Conservation (phyloP, 371 early-diverging fungal genomes). For the Syncephalastrum sp. region DNA sequence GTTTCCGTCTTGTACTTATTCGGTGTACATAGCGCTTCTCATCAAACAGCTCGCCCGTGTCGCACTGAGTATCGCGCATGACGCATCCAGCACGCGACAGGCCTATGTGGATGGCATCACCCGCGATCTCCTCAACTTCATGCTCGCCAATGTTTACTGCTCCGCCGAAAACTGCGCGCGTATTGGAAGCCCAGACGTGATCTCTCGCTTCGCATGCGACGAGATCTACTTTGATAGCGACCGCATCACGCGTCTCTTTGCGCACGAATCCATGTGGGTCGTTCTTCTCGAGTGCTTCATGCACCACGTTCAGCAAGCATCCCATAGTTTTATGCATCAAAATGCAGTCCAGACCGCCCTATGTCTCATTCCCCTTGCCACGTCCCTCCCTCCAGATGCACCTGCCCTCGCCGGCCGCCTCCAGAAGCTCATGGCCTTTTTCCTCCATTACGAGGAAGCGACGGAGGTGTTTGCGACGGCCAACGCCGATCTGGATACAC, state of each 20-base stretch:
- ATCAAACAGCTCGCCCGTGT: slow-evolving; percentile 5
- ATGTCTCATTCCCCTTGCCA: no score
- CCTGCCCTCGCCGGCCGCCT: slow-evolving; percentile 5
- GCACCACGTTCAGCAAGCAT: slow-evolving; percentile 22
- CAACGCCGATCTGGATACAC: slow-evolving; percentile 14
- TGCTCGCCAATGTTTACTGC: slow-evolving; percentile 19
- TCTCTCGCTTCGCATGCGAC: slow-evolving; percentile 6
- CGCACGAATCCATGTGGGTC: slow-evolving; percentile 18
- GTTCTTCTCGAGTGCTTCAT: slow-evolving; percentile 25
- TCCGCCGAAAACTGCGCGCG: slow-evolving; percentile 22
- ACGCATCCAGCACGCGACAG: slow-evolving; percentile 1
- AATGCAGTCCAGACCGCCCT: no score
- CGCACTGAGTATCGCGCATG: background rate
- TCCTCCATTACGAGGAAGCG: slow-evolving; percentile 27
- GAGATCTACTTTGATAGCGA: slow-evolving; percentile 8
- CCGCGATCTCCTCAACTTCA: slow-evolving; percentile 19
- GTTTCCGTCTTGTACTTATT: no score
- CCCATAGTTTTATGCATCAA: background rate
- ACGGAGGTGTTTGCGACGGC: slow-evolving; percentile 23
- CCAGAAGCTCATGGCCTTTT: slow-evolving; percentile 18
- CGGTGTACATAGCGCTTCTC: no score
- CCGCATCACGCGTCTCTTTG: background rate
- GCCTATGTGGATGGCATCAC: slow-evolving; percentile 11
- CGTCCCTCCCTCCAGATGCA: no score
- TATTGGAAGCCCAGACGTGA: slow-evolving; percentile 22